Evolutionary conservation across 345 rosid genomes (phyloP), one percentile per base, ranked within the genome.

Genomic region (Citrus medica): DNA sequence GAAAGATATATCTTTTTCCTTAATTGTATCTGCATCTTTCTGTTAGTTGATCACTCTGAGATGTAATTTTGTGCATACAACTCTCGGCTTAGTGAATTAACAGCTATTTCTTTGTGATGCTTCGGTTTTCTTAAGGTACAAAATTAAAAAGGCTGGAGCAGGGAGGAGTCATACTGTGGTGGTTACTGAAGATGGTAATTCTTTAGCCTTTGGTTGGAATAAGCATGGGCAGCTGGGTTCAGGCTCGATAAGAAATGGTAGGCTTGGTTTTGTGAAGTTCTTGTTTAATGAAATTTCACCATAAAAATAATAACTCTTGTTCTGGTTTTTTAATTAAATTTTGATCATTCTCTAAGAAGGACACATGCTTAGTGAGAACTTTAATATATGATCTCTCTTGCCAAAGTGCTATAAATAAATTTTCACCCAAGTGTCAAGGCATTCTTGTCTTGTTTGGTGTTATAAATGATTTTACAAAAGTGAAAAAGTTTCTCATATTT

Each of bases 171-270:
- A 95, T 80, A 91, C 98, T 0, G 92, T 93, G 25, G 94, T 93
- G 80, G 90, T 95, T 73, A 90, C 96, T 66, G 91, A 87, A 53
- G 90, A 92, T 25, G 97, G 99, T 25, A 82, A 81, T 72, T 93
- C 98, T 19, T 81, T 95, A 61, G 93, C 94, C 75, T 95, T 95
- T 83, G 99, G 99, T 61, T 95, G 97, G 99, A 95, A 95, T 80
- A 95, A 93, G 77, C 92, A 91, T 85, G 99, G 99, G 72, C 98
- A 95, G 84, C 88, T 95, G 84, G 98, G 99, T 77, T 86, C 88
- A 56, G 99, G 99, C 56, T 89, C 93, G 1, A 80, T 76, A 62
- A 90, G 83, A 90, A 93, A 88, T 82, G 99, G 99, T 92, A 83
- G 73, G 78, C 75, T 72, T 51, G 66, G 66, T 69, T 80, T 67